Evolutionary conservation across 1,284 basidiomycete species (phyloP).

Genomic region (Somion occarium): DNA sequence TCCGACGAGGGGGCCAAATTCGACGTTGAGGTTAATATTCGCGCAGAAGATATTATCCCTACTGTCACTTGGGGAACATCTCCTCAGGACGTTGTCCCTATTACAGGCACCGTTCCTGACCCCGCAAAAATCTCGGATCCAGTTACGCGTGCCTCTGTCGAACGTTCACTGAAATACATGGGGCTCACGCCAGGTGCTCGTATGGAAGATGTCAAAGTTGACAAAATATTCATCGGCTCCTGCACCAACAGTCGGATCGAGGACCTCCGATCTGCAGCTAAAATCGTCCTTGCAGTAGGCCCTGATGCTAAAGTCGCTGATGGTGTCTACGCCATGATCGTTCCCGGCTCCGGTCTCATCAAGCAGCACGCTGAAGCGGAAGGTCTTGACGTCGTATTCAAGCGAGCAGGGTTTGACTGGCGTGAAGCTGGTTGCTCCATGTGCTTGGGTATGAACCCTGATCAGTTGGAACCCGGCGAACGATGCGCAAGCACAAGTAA

Average conservation of each 20-base stretch:
- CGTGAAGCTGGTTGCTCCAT: constrained; percentile 97
- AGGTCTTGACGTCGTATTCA: constrained; percentile 88
- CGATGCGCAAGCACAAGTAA: constrained; percentile 96
- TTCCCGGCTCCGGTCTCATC: constrained; percentile 91
- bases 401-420: constrained; percentile 96
- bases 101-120: constrained; percentile 83
- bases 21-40: constrained; percentile 84
- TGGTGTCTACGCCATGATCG: constrained; percentile 88
- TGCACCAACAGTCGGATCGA: constrained; percentile 98
- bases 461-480: constrained; percentile 86
- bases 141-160: constrained; percentile 67
- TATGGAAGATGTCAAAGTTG: constrained; percentile 83
- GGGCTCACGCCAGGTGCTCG: constrained; percentile 78
- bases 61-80: constrained; percentile 97
- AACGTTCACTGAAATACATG: constrained; percentile 90
- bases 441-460: constrained; percentile 98
- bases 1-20: constrained; percentile 89
- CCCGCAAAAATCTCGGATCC: constrained; percentile 66
- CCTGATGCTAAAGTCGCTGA: constrained; percentile 76
- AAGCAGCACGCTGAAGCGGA: constrained; percentile 95
- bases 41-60: constrained; percentile 86
- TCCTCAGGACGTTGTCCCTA: constrained; percentile 88
- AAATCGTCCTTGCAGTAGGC: constrained; percentile 75
- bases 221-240: constrained; percentile 96
- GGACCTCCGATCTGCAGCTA: constrained; percentile 88